Evolutionary conservation across 2,329 filamentous ascomycete species (phyloP).

Genomic region (Lasiodiplodia sp.): DNA sequence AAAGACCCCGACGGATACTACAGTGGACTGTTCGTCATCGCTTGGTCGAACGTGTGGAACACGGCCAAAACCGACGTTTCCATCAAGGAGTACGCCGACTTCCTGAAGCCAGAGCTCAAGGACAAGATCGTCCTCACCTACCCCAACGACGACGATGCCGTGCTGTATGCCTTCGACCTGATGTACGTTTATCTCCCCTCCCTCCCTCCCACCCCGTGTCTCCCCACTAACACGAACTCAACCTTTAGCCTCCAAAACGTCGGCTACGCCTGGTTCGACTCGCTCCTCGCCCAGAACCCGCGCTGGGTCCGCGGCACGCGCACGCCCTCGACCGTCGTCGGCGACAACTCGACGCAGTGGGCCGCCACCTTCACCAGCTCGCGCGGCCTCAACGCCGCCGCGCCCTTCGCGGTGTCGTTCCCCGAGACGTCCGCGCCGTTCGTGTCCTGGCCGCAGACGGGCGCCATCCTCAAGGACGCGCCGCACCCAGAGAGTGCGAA

Average conservation of each 20-base stretch:
- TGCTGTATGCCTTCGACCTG: slow-evolving; percentile 55
- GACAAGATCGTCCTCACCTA: slow-evolving; percentile 63
- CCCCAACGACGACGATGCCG: slow-evolving; percentile 65
- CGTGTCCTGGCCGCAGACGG: slow-evolving; percentile 58
- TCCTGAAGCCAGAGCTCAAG: slow-evolving; percentile 59
- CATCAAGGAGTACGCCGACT: slow-evolving; percentile 53
- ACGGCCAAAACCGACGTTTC: slow-evolving; percentile 45
- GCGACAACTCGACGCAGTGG: slow-evolving; percentile 31
- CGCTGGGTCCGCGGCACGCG: slow-evolving; percentile 61
- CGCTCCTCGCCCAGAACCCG: slow-evolving; percentile 57
- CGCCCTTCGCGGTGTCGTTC: slow-evolving; percentile 33
- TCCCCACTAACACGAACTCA: slow-evolving; percentile 49
- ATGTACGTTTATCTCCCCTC: slow-evolving; percentile 24
- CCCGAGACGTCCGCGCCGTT: slow-evolving; percentile 49
- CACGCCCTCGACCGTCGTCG: slow-evolving; percentile 51
- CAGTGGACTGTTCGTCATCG: slow-evolving; percentile 50
- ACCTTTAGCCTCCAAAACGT: too few species aligned
- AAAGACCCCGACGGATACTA: slow-evolving; percentile 55
- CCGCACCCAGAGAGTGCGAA: slow-evolving; percentile 61
- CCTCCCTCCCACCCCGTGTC: too few species aligned
- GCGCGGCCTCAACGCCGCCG: slow-evolving; percentile 12
- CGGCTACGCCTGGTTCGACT: slow-evolving; percentile 54
- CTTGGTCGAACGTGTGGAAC: slow-evolving; percentile 47
- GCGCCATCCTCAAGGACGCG: slow-evolving; percentile 57
- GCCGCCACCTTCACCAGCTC: slow-evolving; percentile 35